phyloP scores from a whole-genome alignment of 331 rosid genomes.

The Malus hybrid region DNA sequence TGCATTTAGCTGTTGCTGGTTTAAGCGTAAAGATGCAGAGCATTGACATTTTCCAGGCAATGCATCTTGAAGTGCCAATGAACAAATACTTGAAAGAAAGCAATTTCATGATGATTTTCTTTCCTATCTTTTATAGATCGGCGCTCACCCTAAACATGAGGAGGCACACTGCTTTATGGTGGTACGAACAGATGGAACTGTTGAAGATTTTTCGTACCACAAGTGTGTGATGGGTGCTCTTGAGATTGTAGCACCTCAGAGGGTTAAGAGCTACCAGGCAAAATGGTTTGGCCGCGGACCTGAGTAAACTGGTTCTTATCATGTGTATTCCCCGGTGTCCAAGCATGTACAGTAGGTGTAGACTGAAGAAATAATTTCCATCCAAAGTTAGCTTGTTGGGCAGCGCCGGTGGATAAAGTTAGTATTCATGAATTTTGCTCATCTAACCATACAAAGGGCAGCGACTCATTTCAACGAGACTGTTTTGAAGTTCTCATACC shows the following conservation, averaged over 20 bases:
- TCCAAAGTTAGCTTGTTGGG: slow-evolving; percentile 16
- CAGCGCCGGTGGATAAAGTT: slow-evolving; percentile 14
- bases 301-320: slow-evolving; percentile 4
- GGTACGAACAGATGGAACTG: slow-evolving; percentile 53
- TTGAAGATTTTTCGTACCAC: slow-evolving; percentile 80
- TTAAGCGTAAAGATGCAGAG: neutral
- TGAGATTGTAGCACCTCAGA: slow-evolving; percentile 52
- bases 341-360: slow-evolving; percentile 8
- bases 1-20: neutral
- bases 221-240: slow-evolving; percentile 71
- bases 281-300: slow-evolving; percentile 23
- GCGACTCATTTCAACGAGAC: slow-evolving; percentile 19
- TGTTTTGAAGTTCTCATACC: slow-evolving; percentile 12
- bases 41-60: neutral
- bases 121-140: slow-evolving; percentile 40
- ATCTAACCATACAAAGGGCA: slow-evolving; percentile 15
- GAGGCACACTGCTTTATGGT: slow-evolving; percentile 62
- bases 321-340: neutral
- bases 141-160: slow-evolving; percentile 41
- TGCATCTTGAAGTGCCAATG: neutral
- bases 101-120: slow-evolving; percentile 6
- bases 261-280: slow-evolving; percentile 37
- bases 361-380: neutral
- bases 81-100: neutral
- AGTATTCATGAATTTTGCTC: slow-evolving; percentile 7